Evolutionary conservation across 2,329 filamentous ascomycete species (phyloP).

Genomic region (Talaromyces atroroseus): DNA sequence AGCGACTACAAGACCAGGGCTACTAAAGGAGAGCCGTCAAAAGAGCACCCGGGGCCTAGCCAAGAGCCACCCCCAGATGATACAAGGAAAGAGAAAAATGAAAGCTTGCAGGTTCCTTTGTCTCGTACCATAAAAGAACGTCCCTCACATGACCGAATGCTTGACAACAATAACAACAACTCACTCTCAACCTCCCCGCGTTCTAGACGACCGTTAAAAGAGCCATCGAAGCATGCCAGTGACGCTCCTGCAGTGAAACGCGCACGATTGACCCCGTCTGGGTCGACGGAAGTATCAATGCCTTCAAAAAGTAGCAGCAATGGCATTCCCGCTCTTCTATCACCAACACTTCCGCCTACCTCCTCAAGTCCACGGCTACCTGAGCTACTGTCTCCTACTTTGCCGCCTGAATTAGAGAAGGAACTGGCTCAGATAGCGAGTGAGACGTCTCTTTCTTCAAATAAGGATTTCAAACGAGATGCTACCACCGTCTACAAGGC

Average conservation of each 20-base stretch:
- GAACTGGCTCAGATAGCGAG: conserved; percentile 44
- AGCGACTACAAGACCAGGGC: conserved; percentile 57
- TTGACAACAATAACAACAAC: no score
- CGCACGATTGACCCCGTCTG: conserved; percentile 34
- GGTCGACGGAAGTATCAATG: conserved; percentile 21
- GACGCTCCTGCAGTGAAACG: conserved; percentile 33
- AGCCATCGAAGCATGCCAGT: conserved; percentile 1
- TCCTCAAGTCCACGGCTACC: conserved; percentile 41
- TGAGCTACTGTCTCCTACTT: conserved; percentile 52
- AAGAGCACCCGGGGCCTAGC: not conserved
- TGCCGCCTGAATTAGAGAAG: conserved; percentile 52
- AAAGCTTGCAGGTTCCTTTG: conserved; percentile 16
- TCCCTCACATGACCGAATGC: not conserved
- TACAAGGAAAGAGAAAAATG: conserved; percentile 19
- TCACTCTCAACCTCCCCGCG: conserved; percentile 15
- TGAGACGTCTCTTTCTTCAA: conserved; percentile 20
- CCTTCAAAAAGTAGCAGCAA: conserved; percentile 19
- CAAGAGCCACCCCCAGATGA: not conserved
- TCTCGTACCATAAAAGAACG: conserved; percentile 6
- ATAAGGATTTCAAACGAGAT: conserved; percentile 15
- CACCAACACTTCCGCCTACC: conserved; percentile 40
- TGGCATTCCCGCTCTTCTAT: conserved; percentile 33
- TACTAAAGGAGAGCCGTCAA: conserved; percentile 26
- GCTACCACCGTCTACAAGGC: conserved; percentile 16
- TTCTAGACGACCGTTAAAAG: conserved; percentile 8